Base-by-base conservation (phyloP, 495 filamentous ascomycete genomes). In the Penicillium pulvis region DNA sequence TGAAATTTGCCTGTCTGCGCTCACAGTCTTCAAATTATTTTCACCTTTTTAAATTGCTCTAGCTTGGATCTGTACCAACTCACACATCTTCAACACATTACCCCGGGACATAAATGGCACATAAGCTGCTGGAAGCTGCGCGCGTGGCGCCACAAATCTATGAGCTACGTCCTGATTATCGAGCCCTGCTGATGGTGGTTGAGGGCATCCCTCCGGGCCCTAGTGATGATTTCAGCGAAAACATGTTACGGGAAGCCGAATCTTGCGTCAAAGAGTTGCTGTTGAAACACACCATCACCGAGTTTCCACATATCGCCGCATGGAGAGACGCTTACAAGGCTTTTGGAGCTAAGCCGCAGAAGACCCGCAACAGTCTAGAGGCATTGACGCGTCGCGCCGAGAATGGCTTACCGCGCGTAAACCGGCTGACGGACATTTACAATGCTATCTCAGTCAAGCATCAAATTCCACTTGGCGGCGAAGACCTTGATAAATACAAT, bases 381-480 rank as follows among this genome's bases (percentile, higher is more conserved):
- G 63, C 71, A 5, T 35, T 74, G 20, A 70, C 66, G 4, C 71
- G 71, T 12, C 71, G 69, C 3, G 69, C 59, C 39, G 65, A 70
- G 42, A 47, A 23, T 31, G 71, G 71, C 9, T 39, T 74, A 9
- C 71, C 69, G 2, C 62, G 69, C 0, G 60, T 74, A 30, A 74
- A 74, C 43, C 67, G 69, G 17, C 55, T 74, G 48, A 74, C 71
- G 11, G 69, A 72, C 50, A 72, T 74, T 56, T 72, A 72, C 60
- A 74, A 72, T 48, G 67, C 69, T 19, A 69, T 74, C 31, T 72
- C 69, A 6, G 59, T 74, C 58, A 74, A 72, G 56, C 60, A 74
- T 59, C 67, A 72, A 50, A 66, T 74, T 30, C 71, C 69, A 8
- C 50, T 74, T 0, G 68, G 69, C 14, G 69, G 69, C 33, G 71